A percentile compares a stretch with the other conserved stretches of the same genome.
These are phyloP conservation scores for Linum usitatissimum DNA, from an alignment of 345 rosid species.

Conservation along the genomic window DNA sequence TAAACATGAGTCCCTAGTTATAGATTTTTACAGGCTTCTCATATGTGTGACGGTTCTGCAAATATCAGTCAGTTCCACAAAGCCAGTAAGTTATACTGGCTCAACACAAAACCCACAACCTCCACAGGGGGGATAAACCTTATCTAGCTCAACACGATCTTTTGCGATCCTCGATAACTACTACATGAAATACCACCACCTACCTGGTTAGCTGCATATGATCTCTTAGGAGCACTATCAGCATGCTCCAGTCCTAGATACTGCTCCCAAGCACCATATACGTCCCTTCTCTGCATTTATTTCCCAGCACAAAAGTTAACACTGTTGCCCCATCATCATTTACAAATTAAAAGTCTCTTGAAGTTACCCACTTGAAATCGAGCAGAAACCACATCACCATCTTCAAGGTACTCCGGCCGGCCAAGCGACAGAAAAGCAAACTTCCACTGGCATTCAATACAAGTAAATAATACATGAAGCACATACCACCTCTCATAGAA, in stretches of 20 bases:
- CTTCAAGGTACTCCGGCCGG: conserved; percentile 86
- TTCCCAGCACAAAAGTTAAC: background rate
- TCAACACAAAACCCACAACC: too few relatives aligned
- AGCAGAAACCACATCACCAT: conserved; percentile 58
- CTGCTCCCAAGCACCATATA: conserved; percentile 94
- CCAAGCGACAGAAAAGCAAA: conserved; percentile 82
- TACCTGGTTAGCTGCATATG: conserved; percentile 74
- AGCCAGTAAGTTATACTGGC: too few relatives aligned
- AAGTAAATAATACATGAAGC: conserved; percentile 1
- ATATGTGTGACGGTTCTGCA: conserved; percentile 58
- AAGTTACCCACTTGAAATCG: conserved; percentile 64
- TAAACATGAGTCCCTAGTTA: conserved; percentile 28
- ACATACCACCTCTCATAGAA: too few relatives aligned
- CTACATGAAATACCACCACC: background rate
- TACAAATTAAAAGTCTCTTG: background rate
- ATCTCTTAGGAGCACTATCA: conserved; percentile 67
- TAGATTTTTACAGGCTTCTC: conserved; percentile 75
- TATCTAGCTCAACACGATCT: too few relatives aligned
- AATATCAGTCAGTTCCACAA: background rate
- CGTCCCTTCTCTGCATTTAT: conserved; percentile 56
- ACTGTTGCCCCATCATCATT: background rate
- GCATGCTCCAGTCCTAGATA: conserved; percentile 93
- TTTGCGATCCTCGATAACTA: background rate
- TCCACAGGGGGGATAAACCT: too few relatives aligned
- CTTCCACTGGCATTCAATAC: conserved; percentile 57